phyloP scores from a whole-genome alignment of 179 eudicot species.

The Nepenthes alata region DNA sequence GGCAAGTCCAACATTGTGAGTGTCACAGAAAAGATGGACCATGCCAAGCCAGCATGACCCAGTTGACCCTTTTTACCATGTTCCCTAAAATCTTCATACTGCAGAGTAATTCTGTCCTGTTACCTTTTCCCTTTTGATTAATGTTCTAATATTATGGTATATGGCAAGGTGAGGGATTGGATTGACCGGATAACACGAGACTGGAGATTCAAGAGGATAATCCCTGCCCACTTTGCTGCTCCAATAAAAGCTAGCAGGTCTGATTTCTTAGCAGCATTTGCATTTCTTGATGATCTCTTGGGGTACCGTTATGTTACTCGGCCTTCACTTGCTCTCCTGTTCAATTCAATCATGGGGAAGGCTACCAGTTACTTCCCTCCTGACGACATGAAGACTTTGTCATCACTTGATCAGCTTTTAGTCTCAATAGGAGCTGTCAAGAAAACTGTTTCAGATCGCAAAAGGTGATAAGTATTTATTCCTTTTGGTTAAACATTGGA shows the following conservation, averaged over 20 bases:
- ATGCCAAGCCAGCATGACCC: too few species aligned
- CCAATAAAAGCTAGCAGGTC: conserved; percentile 78
- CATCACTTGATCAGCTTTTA: conserved; percentile 81
- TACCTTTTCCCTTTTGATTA: not conserved
- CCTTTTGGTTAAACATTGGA: too few species aligned
- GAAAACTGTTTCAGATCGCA: conserved; percentile 86
- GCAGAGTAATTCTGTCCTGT: too few species aligned
- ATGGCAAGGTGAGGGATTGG: conserved; percentile 75
- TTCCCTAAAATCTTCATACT: too few species aligned
- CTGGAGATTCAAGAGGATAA: conserved; percentile 91
- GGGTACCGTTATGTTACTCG: conserved; percentile 57
- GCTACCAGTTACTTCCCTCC: conserved; percentile 92
- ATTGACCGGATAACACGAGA: conserved; percentile 61
- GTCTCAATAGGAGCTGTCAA: conserved; percentile 96
- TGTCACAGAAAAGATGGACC: too few species aligned
- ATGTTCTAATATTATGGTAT: not conserved
- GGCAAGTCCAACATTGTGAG: too few species aligned
- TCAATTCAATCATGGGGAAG: conserved; percentile 69
- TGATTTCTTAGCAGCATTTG: conserved; percentile 84
- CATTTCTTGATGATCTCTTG: conserved; percentile 79
- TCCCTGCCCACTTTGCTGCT: conserved; percentile 89
- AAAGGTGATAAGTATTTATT: conserved; percentile 23
- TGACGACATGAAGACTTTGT: conserved; percentile 88
- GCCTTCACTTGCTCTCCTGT: conserved; percentile 66
- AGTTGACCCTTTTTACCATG: too few species aligned